Base-by-base conservation (phyloP, 768 basidiomycete species). In the Pholiota microspora region DNA sequence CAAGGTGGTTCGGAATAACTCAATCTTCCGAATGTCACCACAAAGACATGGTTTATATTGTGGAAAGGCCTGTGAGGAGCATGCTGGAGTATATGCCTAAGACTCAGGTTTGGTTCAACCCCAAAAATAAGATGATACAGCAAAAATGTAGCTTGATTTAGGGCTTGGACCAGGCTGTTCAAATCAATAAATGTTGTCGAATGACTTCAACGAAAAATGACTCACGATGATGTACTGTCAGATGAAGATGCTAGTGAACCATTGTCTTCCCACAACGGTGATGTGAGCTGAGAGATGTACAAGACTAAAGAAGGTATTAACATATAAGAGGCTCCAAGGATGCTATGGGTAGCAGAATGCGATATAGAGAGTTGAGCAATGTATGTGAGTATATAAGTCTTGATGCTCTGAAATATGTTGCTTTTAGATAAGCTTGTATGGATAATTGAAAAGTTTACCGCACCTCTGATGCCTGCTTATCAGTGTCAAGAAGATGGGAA, bases 21-120 rank as follows among this genome's bases (percentile, higher is more conserved):
- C 45, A 94, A 70, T 57, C 90, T 78, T 34, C 91, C 88, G 51
- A 94, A 80, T 0, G 84, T 81, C n/a, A 91, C 83, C 25, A 85
- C 81, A 63, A 91, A 92, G 64, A 84, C 77, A 59, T 93, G 84
- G 10, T 74, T 74, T 24, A 89, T 68, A 28, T 84, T 84, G 59
- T 80, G 83, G 64, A 86, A 86, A 25, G 75, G 72, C 28, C 82
- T 78, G 45, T 71, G 70, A 10, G 79, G 72, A 13, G 83, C 80
- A 36, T 76, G 72, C 53, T 80, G 79, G 27, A 92, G 76, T 64
- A 82, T 82, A 32, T 77, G 74, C 35, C 82, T 79, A 49, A 92
- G 69, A 64, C 82, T 78, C 45, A 81, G 65, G 9, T 70, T 67
- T 10, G 81, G 68, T 6, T 78, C 75, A 23, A 72, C 65, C 28